Percentiles rank a stretch among this genome's conserved stretches.
These are phyloP conservation scores for Alternaria tenuissima DNA, from an alignment of 2,329 filamentous ascomycete genomes.

Conservation along the genomic window DNA sequence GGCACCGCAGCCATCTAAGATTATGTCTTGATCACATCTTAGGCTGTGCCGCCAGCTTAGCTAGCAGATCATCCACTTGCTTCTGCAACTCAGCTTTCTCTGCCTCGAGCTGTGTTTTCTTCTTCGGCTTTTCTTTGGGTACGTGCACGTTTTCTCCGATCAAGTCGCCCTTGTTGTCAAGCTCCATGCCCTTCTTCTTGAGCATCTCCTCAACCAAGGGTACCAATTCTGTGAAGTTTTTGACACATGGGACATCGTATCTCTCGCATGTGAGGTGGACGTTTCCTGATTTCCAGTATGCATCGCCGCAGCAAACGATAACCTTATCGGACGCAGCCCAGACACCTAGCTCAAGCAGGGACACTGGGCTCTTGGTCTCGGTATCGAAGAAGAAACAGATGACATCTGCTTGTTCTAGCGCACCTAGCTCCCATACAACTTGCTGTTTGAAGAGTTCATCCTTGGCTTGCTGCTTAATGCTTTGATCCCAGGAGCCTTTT, in stretches of 20 bases:
- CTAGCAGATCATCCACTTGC: slow-evolving; percentile 7
- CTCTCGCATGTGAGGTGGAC: slow-evolving; percentile 65
- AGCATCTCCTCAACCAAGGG: slow-evolving; percentile 47
- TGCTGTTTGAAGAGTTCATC: slow-evolving; percentile 61
- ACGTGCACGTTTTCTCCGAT: slow-evolving; percentile 9
- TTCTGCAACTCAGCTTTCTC: slow-evolving; percentile 10
- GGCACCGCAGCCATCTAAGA: not conserved
- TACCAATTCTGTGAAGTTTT: slow-evolving; percentile 54
- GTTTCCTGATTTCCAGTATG: slow-evolving; percentile 68
- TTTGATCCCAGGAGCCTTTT: slow-evolving; percentile 64
- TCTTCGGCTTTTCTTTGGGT: slow-evolving; percentile 12
- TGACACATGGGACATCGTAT: slow-evolving; percentile 55
- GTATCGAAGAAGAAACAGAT: slow-evolving; percentile 66
- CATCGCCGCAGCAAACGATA: slow-evolving; percentile 62
- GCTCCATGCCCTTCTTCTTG: slow-evolving; percentile 33
- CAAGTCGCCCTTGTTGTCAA: slow-evolving; percentile 28
- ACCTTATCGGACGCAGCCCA: slow-evolving; percentile 56
- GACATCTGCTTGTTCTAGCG: slow-evolving; percentile 62
- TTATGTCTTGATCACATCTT: not conserved
- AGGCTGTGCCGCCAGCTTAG: slow-evolving; percentile 5
- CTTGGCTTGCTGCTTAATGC: slow-evolving; percentile 57
- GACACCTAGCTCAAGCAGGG: slow-evolving; percentile 68
- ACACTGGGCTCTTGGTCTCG: slow-evolving; percentile 63
- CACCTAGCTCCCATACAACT: slow-evolving; percentile 68
- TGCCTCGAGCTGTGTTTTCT: slow-evolving; percentile 12